These are phyloP conservation scores for Russula sp. DNA, from an alignment of 768 basidiomycete species.

Conservation along the genomic window DNA sequence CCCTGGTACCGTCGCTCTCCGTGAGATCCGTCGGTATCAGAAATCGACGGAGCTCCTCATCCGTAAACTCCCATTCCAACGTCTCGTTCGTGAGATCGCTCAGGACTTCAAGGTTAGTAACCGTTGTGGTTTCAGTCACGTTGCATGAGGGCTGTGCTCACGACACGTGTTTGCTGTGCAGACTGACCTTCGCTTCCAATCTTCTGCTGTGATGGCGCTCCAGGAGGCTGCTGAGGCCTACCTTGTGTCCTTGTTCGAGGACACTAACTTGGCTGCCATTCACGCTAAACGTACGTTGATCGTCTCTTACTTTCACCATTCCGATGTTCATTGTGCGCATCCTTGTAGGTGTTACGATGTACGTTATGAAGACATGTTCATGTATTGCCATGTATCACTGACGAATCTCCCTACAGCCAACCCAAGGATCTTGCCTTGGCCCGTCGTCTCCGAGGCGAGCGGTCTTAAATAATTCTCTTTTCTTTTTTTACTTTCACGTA, in stretches of 20 bases:
- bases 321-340: slow-evolving; percentile 1
- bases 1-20: slow-evolving; percentile 41
- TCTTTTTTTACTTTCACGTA: slow-evolving; percentile 1
- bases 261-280: slow-evolving; percentile 52
- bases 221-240: slow-evolving; percentile 57
- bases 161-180: slow-evolving; percentile 32
- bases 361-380: slow-evolving; percentile 4
- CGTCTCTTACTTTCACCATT: not conserved
- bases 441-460: slow-evolving; percentile 48
- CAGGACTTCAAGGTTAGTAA: slow-evolving; percentile 58
- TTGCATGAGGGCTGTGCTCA: not conserved
- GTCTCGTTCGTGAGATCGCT: slow-evolving; percentile 61
- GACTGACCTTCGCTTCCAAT: slow-evolving; percentile 62
- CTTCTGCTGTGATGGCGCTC: slow-evolving; percentile 59
- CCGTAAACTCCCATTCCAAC: slow-evolving; percentile 61
- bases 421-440: slow-evolving; percentile 55
- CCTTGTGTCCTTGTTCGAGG: slow-evolving; percentile 44
- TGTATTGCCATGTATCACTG: slow-evolving; percentile 4
- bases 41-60: slow-evolving; percentile 43
- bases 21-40: slow-evolving; percentile 43
- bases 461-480: slow-evolving; percentile 43
- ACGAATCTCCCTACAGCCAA: slow-evolving; percentile 43
- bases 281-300: slow-evolving; percentile 45
- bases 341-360: slow-evolving; percentile 30
- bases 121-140: no score